Conservation (phyloP, 2,329 filamentous ascomycete species). For the Coccinonectria pachysandricola region DNA sequence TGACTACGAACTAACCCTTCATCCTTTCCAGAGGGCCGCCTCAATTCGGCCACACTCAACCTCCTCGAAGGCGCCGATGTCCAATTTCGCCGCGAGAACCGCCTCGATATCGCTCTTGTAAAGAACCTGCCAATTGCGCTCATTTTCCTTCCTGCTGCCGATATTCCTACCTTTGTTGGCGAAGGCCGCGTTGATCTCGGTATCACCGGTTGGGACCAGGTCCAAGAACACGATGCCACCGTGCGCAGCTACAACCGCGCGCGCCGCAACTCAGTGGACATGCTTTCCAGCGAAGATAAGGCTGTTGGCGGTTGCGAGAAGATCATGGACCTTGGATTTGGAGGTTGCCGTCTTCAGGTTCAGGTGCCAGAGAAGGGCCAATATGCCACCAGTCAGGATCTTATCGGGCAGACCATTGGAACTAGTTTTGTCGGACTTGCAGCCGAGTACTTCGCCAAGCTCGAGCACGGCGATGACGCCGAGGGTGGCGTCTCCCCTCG, state of each 20-base stretch:
- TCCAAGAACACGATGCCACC: conserved; percentile 74
- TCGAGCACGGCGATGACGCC: conserved; percentile 51
- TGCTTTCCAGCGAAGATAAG: conserved; percentile 22
- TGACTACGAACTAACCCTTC: conserved; percentile 1
- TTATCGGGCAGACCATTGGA: conserved; percentile 87
- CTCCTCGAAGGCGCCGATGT: conserved; percentile 90
- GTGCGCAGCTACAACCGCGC: conserved; percentile 39
- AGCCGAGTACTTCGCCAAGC: conserved; percentile 68
- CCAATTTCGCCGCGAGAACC: conserved; percentile 88
- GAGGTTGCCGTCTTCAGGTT: conserved; percentile 87
- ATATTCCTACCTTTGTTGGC: conserved; percentile 95
- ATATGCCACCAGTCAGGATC: conserved; percentile 58
- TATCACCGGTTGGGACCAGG: conserved; percentile 89
- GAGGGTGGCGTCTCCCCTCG: conserved; percentile 23
- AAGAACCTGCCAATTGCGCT: conserved; percentile 95
- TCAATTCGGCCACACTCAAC: conserved; percentile 80
- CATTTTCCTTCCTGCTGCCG: conserved; percentile 90
- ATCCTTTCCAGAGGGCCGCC: conserved; percentile 63
- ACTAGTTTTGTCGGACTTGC: conserved; percentile 89
- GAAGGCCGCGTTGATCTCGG: conserved; percentile 89
- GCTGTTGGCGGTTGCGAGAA: conserved; percentile 61
- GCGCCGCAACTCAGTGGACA: conserved; percentile 32
- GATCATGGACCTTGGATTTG: conserved; percentile 84
- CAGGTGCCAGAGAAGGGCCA: conserved; percentile 83
- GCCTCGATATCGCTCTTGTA: conserved; percentile 93